Base-by-base conservation (phyloP, 2,329 filamentous ascomycete genomes). In the Aspergillus nomiae region DNA sequence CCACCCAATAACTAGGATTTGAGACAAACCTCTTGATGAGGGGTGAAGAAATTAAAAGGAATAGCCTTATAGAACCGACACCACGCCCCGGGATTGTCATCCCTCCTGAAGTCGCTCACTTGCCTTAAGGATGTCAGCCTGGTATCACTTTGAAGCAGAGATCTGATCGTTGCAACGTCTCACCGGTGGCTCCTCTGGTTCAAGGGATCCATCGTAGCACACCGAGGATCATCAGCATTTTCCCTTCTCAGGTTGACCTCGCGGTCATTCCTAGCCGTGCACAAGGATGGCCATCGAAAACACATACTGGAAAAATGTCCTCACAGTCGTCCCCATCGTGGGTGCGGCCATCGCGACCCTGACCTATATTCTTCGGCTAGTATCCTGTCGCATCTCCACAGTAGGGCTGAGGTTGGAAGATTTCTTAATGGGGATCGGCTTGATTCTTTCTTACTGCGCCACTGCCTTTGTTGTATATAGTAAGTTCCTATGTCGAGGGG, bases 281-380 rank as follows among this genome's bases (percentile, higher is more conserved):
- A 34, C 53, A 12, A 60, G 48, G 32, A 63, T 59, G 55, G 28
- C 41, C 32, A 28, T 59, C 45, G 56, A 65, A 34, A 61, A 65
- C 30, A 59, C 45, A 28, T 65, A 65, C 54, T 65, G 63, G 63
- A 65, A 65, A 19, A 61, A 65, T 45, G 61, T 59, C 4, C 48
- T 66, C 51, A 66, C 53, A 6, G 59, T 63, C 19, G 59, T 66
- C 14, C 59, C 64, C 28, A 61, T 64, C 32, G 43, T 61, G 14
- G 56, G 62, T 9, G 59, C 62, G n/a, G 41, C 43, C n/a, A 1
- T 64, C 32, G 64, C 64, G 4, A 66, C 64, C 8, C 14, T 62
- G 7, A 50, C 50, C 4, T 66, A 62, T 54, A 12, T 59, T 16
- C 21, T 66, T 32, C 64, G 64, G 1, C 53, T 64, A 9, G 61